Percentiles rank a stretch among this genome's conserved stretches.
Conservation (phyloP, 352 stramenopile species). For the Phytophthora pseudosyringae region DNA sequence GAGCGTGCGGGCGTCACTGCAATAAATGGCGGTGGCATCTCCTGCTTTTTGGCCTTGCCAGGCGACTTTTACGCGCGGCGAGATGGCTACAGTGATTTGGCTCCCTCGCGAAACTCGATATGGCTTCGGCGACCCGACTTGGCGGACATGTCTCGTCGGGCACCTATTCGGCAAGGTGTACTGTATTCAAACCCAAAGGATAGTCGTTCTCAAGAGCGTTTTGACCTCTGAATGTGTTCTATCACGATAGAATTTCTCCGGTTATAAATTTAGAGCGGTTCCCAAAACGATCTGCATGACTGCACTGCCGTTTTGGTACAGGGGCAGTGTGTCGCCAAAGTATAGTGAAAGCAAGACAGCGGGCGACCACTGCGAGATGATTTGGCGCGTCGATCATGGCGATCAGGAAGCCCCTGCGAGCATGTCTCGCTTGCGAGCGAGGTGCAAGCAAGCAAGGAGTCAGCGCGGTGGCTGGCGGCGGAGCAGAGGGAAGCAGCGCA, state of each 20-base stretch:
- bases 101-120: constrained; percentile 15
- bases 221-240: too few species aligned
- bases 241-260: too few species aligned
- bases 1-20: too few species aligned
- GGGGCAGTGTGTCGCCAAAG: background rate
- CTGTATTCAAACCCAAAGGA: too few species aligned
- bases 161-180: too few species aligned
- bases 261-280: too few species aligned
- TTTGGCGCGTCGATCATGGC: background rate
- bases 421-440: constrained; percentile 7
- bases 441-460: constrained; percentile 22
- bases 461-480: constrained; percentile 10
- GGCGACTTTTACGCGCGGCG: constrained; percentile 14
- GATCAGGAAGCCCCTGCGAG: constrained; percentile 16
- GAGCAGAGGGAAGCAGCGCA: constrained; percentile 29
- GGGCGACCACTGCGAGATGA: constrained; percentile 1
- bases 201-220: too few species aligned
- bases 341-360: constrained; percentile 30
- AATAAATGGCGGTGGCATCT: too few species aligned
- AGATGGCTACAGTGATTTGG: constrained; percentile 21
- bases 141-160: background rate
- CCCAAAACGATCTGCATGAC: too few species aligned
- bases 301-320: too few species aligned
- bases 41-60: too few species aligned
- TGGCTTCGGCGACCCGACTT: constrained; percentile 20